These are phyloP conservation scores for Neurospora africana DNA, from an alignment of 495 filamentous ascomycete species.

Conservation along the genomic window DNA sequence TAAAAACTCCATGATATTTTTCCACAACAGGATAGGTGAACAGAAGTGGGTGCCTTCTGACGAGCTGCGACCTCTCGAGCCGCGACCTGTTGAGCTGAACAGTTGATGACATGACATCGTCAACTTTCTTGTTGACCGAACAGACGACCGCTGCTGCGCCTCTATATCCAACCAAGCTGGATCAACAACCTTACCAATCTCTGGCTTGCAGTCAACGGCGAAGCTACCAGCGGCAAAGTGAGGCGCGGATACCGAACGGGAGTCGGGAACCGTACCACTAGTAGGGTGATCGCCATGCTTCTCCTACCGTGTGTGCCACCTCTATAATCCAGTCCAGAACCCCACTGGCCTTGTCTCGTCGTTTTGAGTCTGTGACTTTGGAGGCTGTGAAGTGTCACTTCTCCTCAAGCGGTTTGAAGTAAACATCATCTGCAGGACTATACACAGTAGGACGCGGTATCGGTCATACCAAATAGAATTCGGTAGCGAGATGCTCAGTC, in stretches of 20 bases:
- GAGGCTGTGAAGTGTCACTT: not conserved
- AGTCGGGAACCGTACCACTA: not conserved
- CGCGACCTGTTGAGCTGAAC: not conserved
- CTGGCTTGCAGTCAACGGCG: too few relatives aligned
- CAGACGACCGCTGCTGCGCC: not conserved
- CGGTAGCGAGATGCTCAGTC: not conserved
- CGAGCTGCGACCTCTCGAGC: too few relatives aligned
- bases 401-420: not conserved
- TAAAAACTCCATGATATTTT: not conserved
- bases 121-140: not conserved
- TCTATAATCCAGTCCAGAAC: not conserved
- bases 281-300: not conserved
- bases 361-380: not conserved
- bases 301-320: not conserved
- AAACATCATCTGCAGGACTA: not conserved
- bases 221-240: not conserved
- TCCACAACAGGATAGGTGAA: not conserved
- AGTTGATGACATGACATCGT: not conserved
- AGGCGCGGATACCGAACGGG: not conserved
- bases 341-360: not conserved
- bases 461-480: not conserved
- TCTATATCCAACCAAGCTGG: not conserved
- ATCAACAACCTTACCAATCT: not conserved
- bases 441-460: not conserved
- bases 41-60: not conserved